These are phyloP conservation scores for Lizonia empirigonia DNA, from an alignment of 2,329 filamentous ascomycete species.

Conservation along the genomic window DNA sequence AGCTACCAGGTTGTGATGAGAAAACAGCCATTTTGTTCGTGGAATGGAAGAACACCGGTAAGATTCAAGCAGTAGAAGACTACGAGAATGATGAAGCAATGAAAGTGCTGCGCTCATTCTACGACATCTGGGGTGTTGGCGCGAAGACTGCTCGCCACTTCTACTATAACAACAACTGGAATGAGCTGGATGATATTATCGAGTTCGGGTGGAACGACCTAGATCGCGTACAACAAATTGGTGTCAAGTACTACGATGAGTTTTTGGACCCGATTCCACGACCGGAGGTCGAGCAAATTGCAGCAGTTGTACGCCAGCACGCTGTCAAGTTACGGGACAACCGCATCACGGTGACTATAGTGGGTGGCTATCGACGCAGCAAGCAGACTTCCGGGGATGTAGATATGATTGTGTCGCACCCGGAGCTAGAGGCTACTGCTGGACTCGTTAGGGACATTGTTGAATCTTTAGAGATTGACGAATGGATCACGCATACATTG, in stretches of 20 bases:
- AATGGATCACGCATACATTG: slow-evolving; percentile 82
- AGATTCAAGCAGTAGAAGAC: slow-evolving; percentile 66
- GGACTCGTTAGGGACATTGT: slow-evolving; percentile 77
- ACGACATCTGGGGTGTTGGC: slow-evolving; percentile 91
- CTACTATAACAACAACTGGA: slow-evolving; percentile 76
- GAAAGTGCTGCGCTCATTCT: slow-evolving; percentile 71
- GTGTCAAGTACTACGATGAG: slow-evolving; percentile 91
- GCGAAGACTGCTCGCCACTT: slow-evolving; percentile 81
- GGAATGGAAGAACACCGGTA: slow-evolving; percentile 71
- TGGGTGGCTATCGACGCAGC: slow-evolving; percentile 81
- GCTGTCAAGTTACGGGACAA: slow-evolving; percentile 66
- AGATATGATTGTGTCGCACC: slow-evolving; percentile 83
- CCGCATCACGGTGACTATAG: slow-evolving; percentile 66
- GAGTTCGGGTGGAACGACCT: slow-evolving; percentile 79
- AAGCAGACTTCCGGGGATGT: slow-evolving; percentile 79
- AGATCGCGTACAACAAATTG: slow-evolving; percentile 85
- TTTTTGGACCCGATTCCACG: slow-evolving; percentile 74
- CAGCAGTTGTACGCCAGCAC: slow-evolving; percentile 65
- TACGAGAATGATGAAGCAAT: slow-evolving; percentile 69
- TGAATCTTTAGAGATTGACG: slow-evolving; percentile 67
- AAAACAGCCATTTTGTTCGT: slow-evolving; percentile 80
- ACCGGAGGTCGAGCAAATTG: slow-evolving; percentile 73
- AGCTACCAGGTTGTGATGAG: slow-evolving; percentile 77
- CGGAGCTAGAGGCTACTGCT: slow-evolving; percentile 68
- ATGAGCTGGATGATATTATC: slow-evolving; percentile 82